A percentile compares a stretch with the other conserved stretches of the same genome.
phyloP scores from a whole-genome alignment of 306 rosid genomes.

The Styphnolobium japonicum region DNA sequence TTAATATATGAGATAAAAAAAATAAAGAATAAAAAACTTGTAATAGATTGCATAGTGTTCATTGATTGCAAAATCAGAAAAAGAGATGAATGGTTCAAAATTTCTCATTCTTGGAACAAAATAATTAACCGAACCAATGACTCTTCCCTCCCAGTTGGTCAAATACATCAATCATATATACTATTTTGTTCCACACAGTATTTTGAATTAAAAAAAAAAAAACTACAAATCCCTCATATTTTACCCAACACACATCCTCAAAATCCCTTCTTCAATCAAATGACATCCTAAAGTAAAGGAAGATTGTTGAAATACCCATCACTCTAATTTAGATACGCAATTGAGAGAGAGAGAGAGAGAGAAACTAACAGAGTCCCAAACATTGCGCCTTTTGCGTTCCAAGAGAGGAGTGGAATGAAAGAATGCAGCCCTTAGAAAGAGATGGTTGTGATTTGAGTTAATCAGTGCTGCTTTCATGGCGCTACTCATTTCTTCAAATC shows the following conservation, averaged over 20 bases:
- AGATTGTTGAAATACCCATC: neutral
- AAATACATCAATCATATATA: no score
- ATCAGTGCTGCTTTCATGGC: slow-evolving; percentile 49
- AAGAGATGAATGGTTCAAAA: no score
- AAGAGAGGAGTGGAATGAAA: slow-evolving; percentile 75
- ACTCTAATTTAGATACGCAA: neutral
- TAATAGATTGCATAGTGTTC: no score
- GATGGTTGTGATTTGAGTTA: slow-evolving; percentile 36
- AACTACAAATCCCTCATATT: no score
- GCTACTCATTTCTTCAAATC: slow-evolving; percentile 42
- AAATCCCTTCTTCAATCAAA: neutral
- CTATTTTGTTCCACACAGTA: no score
- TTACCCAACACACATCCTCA: no score
- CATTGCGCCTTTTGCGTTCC: slow-evolving; percentile 64
- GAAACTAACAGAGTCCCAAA: slow-evolving; percentile 58
- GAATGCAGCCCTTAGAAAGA: slow-evolving; percentile 44
- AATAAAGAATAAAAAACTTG: no score
- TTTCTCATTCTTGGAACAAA: no score
- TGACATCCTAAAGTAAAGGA: neutral
- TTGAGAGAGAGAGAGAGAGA: slow-evolving; percentile 9
- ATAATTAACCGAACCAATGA: no score
- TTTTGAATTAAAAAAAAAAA: no score
- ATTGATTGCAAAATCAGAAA: no score
- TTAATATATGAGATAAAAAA: neutral
- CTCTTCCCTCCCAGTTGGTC: no score